Evolutionary conservation across 306 rosid genomes (phyloP), one percentile per base, ranked within the genome.

Genomic region (Pyrus pyrifolia): DNA sequence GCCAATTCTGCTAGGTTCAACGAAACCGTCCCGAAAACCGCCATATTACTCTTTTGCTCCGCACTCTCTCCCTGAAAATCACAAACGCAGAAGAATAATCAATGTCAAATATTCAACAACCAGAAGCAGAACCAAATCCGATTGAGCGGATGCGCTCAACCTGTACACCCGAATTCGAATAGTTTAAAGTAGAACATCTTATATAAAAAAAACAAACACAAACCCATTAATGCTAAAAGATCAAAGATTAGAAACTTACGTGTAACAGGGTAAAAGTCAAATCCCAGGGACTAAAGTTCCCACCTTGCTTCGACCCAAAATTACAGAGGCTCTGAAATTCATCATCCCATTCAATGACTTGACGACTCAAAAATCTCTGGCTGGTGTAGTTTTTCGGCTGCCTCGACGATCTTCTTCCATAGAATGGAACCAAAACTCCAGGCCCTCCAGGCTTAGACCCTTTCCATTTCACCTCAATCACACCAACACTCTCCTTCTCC

Each of bases 21-120:
- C 17, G 80, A 80, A 13, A 65, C 90, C 74, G 80, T 87, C 71
- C 96, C 97, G 31, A 87, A 44, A 79, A 81, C 87, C 71, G 21
- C 62, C 81, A 73, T 59, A 79, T 81, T 79, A n/a, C 11, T 68
- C 49, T 64, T 75, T 1, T 81, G 30, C 29, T 85, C 82, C 23
- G n/a, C 67, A 22, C 60, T 64, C 21, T 86, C 83, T 49, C 82
- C 87, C 93, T 84, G 13, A 9, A 74, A 29, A 27, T 18, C 25
- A 59, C 19, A 57, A 35, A 12, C 5, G 10, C 17, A 19, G 3
- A 44, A 5, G 13, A 45, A 27, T 12, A 1, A 59, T 18, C 33
- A 29, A 11, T 61, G 10, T 61, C 42, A 33, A n/a, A 27, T 17
- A 52, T 63, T 9, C 27, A 35, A 35, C 46, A 38, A 10, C 6